A percentile compares a stretch with the other conserved stretches of the same genome.
phyloP scores from a whole-genome alignment of 148 eudicot genomes.

The Rhododendron griersonianum region DNA sequence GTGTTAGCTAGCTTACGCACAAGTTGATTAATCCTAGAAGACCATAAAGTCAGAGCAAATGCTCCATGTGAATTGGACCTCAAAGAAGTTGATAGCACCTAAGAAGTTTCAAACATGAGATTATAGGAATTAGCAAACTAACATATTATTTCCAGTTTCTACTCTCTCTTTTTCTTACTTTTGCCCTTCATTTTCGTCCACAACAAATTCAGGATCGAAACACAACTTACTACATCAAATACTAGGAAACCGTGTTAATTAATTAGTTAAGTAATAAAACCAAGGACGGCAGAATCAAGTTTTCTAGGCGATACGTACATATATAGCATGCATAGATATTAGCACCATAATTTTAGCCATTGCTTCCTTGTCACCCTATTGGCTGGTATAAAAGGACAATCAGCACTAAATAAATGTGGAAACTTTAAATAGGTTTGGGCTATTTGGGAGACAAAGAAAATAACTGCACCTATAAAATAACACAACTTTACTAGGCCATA shows the following conservation, averaged over 20 bases:
- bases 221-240: background rate
- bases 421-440: background rate
- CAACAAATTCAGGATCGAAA: background rate
- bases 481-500: background rate
- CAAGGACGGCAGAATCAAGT: background rate
- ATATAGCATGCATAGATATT: background rate
- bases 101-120: too few species aligned
- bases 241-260: background rate
- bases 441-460: background rate
- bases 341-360: background rate
- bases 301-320: background rate
- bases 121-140: too few species aligned
- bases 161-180: background rate
- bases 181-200: background rate
- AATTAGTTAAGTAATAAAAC: background rate
- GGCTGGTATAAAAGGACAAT: background rate
- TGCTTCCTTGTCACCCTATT: constrained; percentile 3
- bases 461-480: background rate
- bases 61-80: too few species aligned
- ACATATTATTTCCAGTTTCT: too few species aligned
- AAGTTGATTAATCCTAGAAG: too few species aligned
- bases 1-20: too few species aligned
- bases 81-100: too few species aligned
- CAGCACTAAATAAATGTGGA: background rate
- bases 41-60: too few species aligned